Evolutionary conservation across 176 grass and related monocot genomes (phyloP).

Genomic region (Tuctoria greenei): DNA sequence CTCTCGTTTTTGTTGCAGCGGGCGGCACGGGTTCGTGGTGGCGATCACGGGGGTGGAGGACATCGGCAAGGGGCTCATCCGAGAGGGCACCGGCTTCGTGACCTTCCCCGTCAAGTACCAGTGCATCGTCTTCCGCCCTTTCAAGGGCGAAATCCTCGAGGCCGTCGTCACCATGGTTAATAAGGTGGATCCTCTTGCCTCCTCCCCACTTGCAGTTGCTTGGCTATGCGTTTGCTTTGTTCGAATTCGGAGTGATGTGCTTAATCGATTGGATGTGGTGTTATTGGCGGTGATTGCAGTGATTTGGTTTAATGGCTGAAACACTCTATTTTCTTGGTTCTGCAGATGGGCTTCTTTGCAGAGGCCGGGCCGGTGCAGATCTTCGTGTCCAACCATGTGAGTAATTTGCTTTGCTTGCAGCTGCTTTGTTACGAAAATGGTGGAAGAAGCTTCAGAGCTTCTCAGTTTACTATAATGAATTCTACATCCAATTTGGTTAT

Average conservation of each 20-base stretch:
- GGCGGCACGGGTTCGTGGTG: conserved; percentile 94
- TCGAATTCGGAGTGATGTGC: neutral
- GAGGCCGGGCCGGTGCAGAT: conserved; percentile 97
- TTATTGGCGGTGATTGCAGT: neutral
- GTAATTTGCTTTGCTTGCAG: conserved; percentile 23
- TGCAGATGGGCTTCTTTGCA: conserved; percentile 97
- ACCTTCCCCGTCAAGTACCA: conserved; percentile 99
- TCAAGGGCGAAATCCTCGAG: conserved; percentile 96
- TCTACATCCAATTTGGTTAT: neutral
- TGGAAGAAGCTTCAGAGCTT: conserved; percentile 13
- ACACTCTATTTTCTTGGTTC: conserved; percentile 9
- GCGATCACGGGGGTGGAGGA: conserved; percentile 97
- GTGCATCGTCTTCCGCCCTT: conserved; percentile 91
- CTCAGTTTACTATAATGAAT: neutral
- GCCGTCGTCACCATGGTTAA: conserved; percentile 99
- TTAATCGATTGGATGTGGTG: neutral
- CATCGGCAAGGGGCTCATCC: conserved; percentile 92
- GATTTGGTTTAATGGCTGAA: neutral
- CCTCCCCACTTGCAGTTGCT: neutral
- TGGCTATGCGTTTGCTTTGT: neutral
- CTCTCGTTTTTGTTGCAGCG: conserved; percentile 37
- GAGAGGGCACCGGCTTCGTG: conserved; percentile 90
- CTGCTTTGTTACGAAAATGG: conserved; percentile 12
- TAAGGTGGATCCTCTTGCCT: conserved; percentile 47
- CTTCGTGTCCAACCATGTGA: conserved; percentile 97